phyloP scores from a whole-genome alignment of 352 stramenopile genomes.

The Globisporangium acanthophoron region DNA sequence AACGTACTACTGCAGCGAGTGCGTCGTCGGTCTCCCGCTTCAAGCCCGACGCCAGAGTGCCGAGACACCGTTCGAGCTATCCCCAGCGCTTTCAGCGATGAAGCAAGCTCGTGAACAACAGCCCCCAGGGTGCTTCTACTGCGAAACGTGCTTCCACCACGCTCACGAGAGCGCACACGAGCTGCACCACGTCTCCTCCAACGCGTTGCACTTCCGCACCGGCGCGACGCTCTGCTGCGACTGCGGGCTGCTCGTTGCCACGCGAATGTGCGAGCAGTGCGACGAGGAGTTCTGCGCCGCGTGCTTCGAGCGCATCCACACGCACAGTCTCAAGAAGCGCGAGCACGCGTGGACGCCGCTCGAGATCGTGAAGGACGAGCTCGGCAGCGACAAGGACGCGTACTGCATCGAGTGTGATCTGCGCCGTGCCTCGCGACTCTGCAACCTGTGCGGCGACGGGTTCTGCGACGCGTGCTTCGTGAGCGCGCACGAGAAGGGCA shows the following conservation, averaged over 20 bases:
- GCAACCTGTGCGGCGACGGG: slow-evolving; percentile 74
- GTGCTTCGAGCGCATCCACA: slow-evolving; percentile 43
- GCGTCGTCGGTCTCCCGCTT: slow-evolving; percentile 1
- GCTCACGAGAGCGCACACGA: slow-evolving; percentile 42
- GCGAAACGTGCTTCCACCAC: slow-evolving; percentile 46
- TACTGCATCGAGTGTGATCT: slow-evolving; percentile 75
- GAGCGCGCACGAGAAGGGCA: slow-evolving; percentile 43
- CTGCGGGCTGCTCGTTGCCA: slow-evolving; percentile 35
- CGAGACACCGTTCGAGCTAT: not conserved
- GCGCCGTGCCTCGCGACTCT: slow-evolving; percentile 32
- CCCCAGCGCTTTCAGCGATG: too few relatives aligned
- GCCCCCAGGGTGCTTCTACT: slow-evolving; percentile 45
- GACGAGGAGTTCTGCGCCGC: slow-evolving; percentile 51
- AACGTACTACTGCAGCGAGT: slow-evolving; percentile 42
- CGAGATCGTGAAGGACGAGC: slow-evolving; percentile 52
- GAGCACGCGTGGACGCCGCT: slow-evolving; percentile 34
- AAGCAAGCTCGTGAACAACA: not conserved
- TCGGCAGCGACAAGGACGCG: slow-evolving; percentile 39
- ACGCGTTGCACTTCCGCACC: slow-evolving; percentile 41
- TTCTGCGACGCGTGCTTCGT: slow-evolving; percentile 66
- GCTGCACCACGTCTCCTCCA: slow-evolving; percentile 29
- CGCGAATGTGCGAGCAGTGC: slow-evolving; percentile 45
- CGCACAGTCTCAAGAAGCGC: slow-evolving; percentile 22
- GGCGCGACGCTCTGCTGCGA: slow-evolving; percentile 52
- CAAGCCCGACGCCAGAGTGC: not conserved